These are phyloP conservation scores for Lobosporangium transversale DNA, from an alignment of 192 early-diverging fungal species.

Conservation along the genomic window DNA sequence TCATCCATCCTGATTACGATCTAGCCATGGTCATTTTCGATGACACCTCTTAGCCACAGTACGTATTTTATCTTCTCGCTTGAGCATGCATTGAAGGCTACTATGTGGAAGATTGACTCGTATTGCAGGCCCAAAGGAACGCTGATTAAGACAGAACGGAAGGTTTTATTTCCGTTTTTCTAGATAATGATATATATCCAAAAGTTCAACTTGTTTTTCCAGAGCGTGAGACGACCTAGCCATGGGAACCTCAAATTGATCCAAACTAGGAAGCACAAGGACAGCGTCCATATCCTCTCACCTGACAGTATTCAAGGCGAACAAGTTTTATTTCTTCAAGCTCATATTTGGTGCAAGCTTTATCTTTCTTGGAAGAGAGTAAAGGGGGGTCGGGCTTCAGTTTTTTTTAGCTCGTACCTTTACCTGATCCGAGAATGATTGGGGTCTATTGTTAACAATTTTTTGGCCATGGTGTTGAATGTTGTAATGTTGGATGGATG, in stretches of 20 bases:
- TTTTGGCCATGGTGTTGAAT: too few relatives aligned
- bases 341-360: background rate
- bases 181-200: background rate
- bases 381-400: too few relatives aligned
- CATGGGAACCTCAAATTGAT: background rate
- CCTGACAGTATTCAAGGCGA: background rate
- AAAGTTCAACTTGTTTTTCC: background rate
- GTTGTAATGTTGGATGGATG: too few relatives aligned
- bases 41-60: background rate
- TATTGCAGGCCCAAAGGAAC: background rate
- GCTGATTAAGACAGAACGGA: background rate
- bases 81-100: background rate
- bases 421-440: too few relatives aligned
- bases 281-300: background rate
- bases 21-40: background rate
- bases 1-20: background rate
- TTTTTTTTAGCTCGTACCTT: too few relatives aligned
- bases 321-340: background rate
- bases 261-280: background rate
- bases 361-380: too few relatives aligned
- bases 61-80: background rate
- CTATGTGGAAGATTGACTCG: background rate
- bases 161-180: background rate
- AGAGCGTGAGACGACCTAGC: background rate
- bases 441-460: too few relatives aligned